Conservation (phyloP, 2,329 filamentous ascomycete species). For the Diaporthe nobilis region DNA sequence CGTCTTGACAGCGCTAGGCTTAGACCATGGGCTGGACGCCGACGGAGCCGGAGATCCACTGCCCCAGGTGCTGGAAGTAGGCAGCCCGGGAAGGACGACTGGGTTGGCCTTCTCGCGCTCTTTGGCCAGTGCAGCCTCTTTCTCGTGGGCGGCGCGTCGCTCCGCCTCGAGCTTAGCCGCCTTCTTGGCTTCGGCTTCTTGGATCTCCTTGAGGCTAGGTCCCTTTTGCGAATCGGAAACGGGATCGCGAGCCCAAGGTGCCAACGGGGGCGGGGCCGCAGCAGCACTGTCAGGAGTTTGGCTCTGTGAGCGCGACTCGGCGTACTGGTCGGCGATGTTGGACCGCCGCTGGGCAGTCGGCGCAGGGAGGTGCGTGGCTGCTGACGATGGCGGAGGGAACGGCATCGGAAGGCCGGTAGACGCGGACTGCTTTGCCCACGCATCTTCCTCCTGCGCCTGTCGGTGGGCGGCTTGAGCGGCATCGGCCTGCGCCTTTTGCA, state of each 20-base stretch:
- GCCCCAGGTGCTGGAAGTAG: slow-evolving; percentile 91
- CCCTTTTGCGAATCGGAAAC: slow-evolving; percentile 80
- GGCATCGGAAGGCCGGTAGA: slow-evolving; percentile 81
- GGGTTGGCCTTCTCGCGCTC: slow-evolving; percentile 72
- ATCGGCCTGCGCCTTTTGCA: slow-evolving; percentile 78
- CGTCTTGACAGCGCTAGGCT: slow-evolving; percentile 67
- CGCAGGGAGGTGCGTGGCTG: slow-evolving; percentile 86
- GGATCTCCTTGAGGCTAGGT: slow-evolving; percentile 95
- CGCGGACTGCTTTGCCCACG: slow-evolving; percentile 70
- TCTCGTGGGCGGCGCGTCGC: slow-evolving; percentile 82
- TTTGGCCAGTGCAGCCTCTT: slow-evolving; percentile 75
- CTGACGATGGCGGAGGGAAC: slow-evolving; percentile 78
- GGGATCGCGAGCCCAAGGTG: slow-evolving; percentile 94
- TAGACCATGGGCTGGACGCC: slow-evolving; percentile 74
- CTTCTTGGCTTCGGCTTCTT: slow-evolving; percentile 94
- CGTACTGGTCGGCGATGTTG: slow-evolving; percentile 82
- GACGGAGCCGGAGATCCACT: slow-evolving; percentile 79
- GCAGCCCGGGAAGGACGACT: slow-evolving; percentile 81
- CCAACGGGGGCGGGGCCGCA: slow-evolving; percentile 76
- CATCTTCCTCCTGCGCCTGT: slow-evolving; percentile 62
- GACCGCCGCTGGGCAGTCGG: slow-evolving; percentile 89
- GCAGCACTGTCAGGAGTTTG: slow-evolving; percentile 77
- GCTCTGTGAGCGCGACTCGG: slow-evolving; percentile 75
- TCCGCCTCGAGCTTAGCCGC: slow-evolving; percentile 89
- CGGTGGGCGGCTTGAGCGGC: slow-evolving; percentile 59